A percentile compares a stretch with the other conserved stretches of the same genome.
These are phyloP conservation scores for Leccinum disarticulatum DNA, from an alignment of 768 basidiomycete species.

Conservation along the genomic window DNA sequence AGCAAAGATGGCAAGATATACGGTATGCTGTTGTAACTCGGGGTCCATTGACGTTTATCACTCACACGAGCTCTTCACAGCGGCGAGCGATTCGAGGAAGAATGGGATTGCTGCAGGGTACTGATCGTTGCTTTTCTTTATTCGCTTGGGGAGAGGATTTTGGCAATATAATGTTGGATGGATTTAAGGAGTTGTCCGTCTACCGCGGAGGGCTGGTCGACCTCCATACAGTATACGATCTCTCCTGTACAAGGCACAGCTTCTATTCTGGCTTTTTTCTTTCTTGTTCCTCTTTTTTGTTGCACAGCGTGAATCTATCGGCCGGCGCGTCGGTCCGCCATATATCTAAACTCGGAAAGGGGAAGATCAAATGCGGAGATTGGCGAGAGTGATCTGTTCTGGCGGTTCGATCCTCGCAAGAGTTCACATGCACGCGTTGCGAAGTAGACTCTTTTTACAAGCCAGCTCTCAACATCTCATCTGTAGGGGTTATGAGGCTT, in stretches of 20 bases:
- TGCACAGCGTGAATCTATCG: background rate
- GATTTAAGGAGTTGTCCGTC: background rate
- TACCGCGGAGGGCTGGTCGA: background rate
- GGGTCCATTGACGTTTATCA: background rate
- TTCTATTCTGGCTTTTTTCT: background rate
- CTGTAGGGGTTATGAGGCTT: background rate
- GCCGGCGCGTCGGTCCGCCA: background rate
- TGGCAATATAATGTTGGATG: background rate
- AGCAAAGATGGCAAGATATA: conserved; percentile 53
- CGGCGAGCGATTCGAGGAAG: conserved; percentile 89
- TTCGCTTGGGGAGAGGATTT: background rate
- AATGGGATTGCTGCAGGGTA: conserved; percentile 91
- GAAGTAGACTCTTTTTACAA: background rate
- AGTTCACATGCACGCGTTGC: background rate
- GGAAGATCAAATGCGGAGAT: background rate
- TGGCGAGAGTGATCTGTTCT: background rate
- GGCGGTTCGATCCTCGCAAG: background rate
- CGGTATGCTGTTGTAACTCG: conserved; percentile 43
- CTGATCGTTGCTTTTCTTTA: conserved; percentile 30
- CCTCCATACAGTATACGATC: background rate
- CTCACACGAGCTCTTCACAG: conserved; percentile 36
- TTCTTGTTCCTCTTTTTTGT: background rate
- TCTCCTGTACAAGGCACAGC: background rate
- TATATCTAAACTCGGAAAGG: background rate
- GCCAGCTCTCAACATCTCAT: background rate